phyloP scores from a whole-genome alignment of 345 rosid species.

The Salix arbutifolia region DNA sequence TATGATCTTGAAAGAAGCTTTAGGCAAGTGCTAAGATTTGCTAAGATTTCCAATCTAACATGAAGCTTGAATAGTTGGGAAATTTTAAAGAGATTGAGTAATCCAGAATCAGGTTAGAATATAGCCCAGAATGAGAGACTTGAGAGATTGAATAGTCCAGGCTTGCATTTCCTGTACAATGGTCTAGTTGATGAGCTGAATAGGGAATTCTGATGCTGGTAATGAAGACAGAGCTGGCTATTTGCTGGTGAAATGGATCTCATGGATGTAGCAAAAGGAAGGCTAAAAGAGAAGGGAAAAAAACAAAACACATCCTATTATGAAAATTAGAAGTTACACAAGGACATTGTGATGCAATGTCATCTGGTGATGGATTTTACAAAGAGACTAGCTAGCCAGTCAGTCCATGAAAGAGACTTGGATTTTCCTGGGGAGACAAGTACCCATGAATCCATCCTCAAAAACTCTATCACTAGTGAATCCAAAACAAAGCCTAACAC shows the following conservation, averaged over 20 bases:
- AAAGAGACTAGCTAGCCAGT: constrained; percentile 4
- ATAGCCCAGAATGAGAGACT: too few relatives aligned
- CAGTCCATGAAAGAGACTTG: constrained; percentile 36
- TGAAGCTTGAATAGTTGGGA: neutral
- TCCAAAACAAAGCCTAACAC: constrained; percentile 42
- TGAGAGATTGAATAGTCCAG: neutral
- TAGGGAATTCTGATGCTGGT: neutral
- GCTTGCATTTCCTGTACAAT: neutral
- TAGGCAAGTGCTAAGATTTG: neutral
- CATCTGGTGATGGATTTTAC: constrained; percentile 30
- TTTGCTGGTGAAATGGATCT: neutral
- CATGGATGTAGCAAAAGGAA: neutral
- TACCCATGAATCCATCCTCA: constrained; percentile 44
- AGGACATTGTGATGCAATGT: constrained; percentile 22
- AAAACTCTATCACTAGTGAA: constrained; percentile 22
- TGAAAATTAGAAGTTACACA: constrained; percentile 24
- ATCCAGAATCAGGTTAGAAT: neutral
- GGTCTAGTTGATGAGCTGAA: neutral
- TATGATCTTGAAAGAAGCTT: neutral
- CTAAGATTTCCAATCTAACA: neutral
- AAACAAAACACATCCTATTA: constrained; percentile 26
- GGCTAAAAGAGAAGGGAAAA: neutral
- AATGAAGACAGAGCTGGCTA: neutral
- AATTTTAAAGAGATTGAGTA: neutral
- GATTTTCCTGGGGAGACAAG: constrained; percentile 55